Percentiles rank a stretch among this genome's conserved stretches.
Conservation (phyloP, 352 stramenopile genomes). For the Phytophthora capsici region DNA sequence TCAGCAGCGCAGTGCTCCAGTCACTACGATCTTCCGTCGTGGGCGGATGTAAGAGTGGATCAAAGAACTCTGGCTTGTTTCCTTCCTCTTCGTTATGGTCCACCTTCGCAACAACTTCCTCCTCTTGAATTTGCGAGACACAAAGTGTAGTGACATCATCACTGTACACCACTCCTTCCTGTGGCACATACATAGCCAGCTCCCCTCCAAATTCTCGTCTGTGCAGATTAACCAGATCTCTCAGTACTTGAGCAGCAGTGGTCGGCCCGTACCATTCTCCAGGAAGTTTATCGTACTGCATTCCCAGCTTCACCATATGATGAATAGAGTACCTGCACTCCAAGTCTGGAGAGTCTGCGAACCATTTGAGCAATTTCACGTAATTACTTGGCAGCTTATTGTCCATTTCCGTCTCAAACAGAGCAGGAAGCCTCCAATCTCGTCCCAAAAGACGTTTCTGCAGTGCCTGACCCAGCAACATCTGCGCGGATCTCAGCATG, state of each 20-base stretch:
- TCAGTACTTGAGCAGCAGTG: conserved; percentile 87
- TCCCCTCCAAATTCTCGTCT: conserved; percentile 49
- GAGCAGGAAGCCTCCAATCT: conserved; percentile 47
- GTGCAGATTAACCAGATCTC: conserved; percentile 87
- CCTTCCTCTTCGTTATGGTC: conserved; percentile 3
- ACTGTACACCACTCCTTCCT: conserved; percentile 84
- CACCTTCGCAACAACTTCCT: conserved; percentile 8
- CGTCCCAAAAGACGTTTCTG: conserved; percentile 76
- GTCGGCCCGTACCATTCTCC: conserved; percentile 94
- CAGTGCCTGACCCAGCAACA: conserved; percentile 93
- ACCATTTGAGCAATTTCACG: conserved; percentile 80
- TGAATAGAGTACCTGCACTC: conserved; percentile 90
- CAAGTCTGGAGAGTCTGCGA: conserved; percentile 80
- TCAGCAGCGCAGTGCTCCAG: conserved; percentile 90
- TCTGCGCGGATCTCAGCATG: conserved; percentile 96
- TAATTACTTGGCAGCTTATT: conserved; percentile 45
- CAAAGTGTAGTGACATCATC: conserved; percentile 80
- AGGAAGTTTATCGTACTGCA: conserved; percentile 92
- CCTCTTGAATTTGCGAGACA: conserved; percentile 63
- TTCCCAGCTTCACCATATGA: conserved; percentile 91
- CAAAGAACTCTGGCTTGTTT: conserved; percentile 63
- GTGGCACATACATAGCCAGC: conserved; percentile 82
- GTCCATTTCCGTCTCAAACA: conserved; percentile 41
- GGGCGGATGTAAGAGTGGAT: conserved; percentile 84
- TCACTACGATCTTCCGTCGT: conserved; percentile 46